Conservation (phyloP, 352 stramenopile species). For the Pythium dissimile region DNA sequence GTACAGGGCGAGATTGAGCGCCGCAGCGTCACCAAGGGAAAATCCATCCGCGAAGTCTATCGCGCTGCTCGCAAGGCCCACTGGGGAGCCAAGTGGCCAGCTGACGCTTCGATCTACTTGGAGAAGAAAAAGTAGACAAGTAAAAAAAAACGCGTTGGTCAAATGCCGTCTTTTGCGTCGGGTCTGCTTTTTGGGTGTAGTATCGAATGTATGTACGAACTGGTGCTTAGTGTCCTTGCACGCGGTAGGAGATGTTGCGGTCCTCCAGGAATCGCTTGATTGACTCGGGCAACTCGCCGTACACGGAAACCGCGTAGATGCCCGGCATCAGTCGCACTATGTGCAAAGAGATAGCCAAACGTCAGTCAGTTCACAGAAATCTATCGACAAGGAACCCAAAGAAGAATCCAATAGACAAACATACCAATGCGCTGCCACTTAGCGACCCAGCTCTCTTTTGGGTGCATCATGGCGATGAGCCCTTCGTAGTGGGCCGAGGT, state of each 20-base stretch:
- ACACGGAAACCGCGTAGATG: constrained; percentile 87
- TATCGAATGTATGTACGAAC: background rate
- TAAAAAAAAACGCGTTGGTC: background rate
- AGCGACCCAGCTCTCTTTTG: too few species aligned
- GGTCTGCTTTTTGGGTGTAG: background rate
- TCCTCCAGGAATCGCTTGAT: constrained; percentile 88
- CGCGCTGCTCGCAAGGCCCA: constrained; percentile 78
- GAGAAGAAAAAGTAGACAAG: constrained; percentile 16
- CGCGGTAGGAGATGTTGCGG: constrained; percentile 82
- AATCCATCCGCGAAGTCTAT: constrained; percentile 74
- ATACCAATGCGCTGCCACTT: constrained; percentile 61
- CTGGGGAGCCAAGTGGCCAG: constrained; percentile 75
- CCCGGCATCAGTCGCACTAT: constrained; percentile 75
- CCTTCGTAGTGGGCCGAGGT: constrained; percentile 88
- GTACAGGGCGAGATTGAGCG: constrained; percentile 69
- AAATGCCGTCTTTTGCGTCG: background rate
- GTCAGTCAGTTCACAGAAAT: background rate
- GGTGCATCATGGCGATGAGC: too few species aligned
- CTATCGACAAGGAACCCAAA: too few species aligned
- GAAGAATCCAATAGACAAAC: too few species aligned
- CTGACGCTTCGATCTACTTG: constrained; percentile 55
- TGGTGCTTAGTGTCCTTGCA: constrained; percentile 38
- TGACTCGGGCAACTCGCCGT: constrained; percentile 78
- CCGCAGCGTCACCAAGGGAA: constrained; percentile 71
- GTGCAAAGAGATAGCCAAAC: background rate